Base-by-base conservation (phyloP, 1,284 basidiomycete genomes). In the Puccinia triticina region DNA sequence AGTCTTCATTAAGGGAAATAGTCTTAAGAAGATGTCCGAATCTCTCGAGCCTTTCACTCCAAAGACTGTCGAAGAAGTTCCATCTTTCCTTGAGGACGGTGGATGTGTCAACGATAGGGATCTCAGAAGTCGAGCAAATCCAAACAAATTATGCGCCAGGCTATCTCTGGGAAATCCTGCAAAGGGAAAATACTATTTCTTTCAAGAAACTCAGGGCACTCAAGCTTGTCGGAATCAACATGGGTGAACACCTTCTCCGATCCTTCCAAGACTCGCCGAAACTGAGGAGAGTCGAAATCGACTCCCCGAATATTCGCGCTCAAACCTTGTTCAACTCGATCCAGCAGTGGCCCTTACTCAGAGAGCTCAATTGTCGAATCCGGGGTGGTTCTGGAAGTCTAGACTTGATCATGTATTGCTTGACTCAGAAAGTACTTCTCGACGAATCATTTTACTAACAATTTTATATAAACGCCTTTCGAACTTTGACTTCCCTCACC, bases 391-490 rank as follows among this genome's bases (percentile, higher is more conserved):
- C 50, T n/a, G 71, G 71, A 37, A 73, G 71, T 37, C 10, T 73
- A 10, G 71, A 73, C 53, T 18, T 73, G 29, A 73, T 73, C 29
- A 46, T 73, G 40, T n/a, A 73, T 57, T 73, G 71, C 16, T 55
- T 57, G 5, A 55, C 23, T 23, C 46, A 40, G 26, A 32, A 18
- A 4, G n/a, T 73, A 23, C 32, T 34, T 23, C 71, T 73, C 71
- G 53, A 73, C 26, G 71, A 73, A 55, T 73, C 48, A 5, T 73
- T 73, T 37, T 73, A 73, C 43, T 73, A 32, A 43, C 40, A 43
- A 12, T 12, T 43, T 43, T 43, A 43, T 43, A 43, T 43, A 43
- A 4, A 4, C 4, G 12, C 40, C 12, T 43, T 43, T 43, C 7
- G 40, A 43, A 43, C 40, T 43, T 43, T 43, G 12, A 43, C 40